A percentile compares a stretch with the other conserved stretches of the same genome.
phyloP scores from a whole-genome alignment of 345 rosid species.

The Salix dunnii region DNA sequence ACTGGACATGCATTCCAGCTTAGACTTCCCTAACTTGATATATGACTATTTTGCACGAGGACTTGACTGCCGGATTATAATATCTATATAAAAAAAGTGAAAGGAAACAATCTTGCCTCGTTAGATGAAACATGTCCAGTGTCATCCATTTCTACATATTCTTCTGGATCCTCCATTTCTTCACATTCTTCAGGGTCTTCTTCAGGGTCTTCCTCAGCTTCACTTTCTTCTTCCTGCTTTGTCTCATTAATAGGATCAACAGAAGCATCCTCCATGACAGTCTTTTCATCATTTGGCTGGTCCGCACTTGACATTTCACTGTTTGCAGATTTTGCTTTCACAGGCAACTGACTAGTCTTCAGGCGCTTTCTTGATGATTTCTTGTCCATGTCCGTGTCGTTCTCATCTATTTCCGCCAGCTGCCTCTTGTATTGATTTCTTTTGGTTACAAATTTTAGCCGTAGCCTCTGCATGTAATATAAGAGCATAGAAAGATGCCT shows the following conservation, averaged over 20 bases:
- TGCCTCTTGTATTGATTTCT: conserved; percentile 80
- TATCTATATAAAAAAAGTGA: neutral
- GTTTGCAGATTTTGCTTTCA: conserved; percentile 35
- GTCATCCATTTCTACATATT: conserved; percentile 53
- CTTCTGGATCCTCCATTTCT: conserved; percentile 43
- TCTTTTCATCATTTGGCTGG: conserved; percentile 17
- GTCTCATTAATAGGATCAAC: conserved; percentile 40
- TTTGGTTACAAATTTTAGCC: conserved; percentile 52
- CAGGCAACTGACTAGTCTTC: conserved; percentile 44
- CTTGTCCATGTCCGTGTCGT: conserved; percentile 41
- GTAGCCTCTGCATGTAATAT: conserved; percentile 52
- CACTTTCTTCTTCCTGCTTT: conserved; percentile 33
- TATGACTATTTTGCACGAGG: neutral
- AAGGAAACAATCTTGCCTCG: conserved; percentile 43
- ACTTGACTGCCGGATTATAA: neutral
- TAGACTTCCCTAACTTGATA: neutral
- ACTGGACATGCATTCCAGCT: neutral
- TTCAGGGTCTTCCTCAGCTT: conserved; percentile 44
- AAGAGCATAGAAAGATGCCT: neutral
- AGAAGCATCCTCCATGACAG: conserved; percentile 14
- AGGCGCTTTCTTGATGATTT: conserved; percentile 43
- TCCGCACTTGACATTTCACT: conserved; percentile 31
- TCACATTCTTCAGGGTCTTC: conserved; percentile 64
- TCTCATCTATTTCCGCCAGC: conserved; percentile 48
- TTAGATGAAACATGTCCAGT: conserved; percentile 37